Evolutionary conservation across 768 basidiomycete genomes (phyloP).

Genomic region (Lentinula detonsa): DNA sequence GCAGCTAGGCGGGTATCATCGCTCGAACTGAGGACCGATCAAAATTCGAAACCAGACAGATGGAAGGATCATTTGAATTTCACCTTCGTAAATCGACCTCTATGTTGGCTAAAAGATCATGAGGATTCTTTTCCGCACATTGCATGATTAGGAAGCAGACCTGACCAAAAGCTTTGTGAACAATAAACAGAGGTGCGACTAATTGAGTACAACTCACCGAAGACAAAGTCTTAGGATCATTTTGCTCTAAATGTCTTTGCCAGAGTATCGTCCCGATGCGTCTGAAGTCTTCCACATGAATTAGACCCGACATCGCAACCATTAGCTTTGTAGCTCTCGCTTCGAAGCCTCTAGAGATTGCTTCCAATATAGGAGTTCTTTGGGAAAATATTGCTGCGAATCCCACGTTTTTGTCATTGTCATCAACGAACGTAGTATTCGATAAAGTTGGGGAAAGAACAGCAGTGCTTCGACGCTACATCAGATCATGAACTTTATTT

Average conservation of each 20-base stretch:
- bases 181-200: neutral
- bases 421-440: neutral
- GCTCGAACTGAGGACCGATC: constrained; percentile 34
- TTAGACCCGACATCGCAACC: constrained; percentile 52
- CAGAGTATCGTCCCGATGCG: constrained; percentile 52
- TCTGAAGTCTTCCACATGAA: constrained; percentile 44
- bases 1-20: constrained; percentile 42
- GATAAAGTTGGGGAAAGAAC: constrained; percentile 21
- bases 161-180: constrained; percentile 19
- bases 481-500: neutral
- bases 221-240: constrained; percentile 35
- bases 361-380: constrained; percentile 32
- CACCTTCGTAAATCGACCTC: constrained; percentile 54
- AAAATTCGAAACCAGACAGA: neutral
- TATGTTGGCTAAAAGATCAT: constrained; percentile 42
- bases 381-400: constrained; percentile 29
- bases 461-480: constrained; percentile 38
- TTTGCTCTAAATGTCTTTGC: constrained; percentile 41
- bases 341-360: constrained; percentile 38
- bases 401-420: constrained; percentile 17
- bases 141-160: constrained; percentile 68
- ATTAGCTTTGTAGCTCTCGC: constrained; percentile 51
- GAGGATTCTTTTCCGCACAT: constrained; percentile 56
- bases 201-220: constrained; percentile 34
- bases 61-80: neutral